Conservation (phyloP, 768 basidiomycete genomes). For the Imleria badia region DNA sequence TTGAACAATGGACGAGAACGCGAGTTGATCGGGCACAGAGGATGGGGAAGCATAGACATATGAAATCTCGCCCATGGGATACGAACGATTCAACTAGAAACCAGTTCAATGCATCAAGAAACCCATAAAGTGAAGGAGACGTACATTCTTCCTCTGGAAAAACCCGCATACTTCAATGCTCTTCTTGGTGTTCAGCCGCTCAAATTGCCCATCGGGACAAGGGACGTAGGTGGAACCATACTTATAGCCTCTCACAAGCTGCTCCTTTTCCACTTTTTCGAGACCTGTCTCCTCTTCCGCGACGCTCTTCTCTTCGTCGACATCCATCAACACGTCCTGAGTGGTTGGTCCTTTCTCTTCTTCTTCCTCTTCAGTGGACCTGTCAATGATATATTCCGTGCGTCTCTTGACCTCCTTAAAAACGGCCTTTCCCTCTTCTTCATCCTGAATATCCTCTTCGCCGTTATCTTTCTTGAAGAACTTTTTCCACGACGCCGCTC, state of each 20-base stretch:
- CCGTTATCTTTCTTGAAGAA: constrained; percentile 34
- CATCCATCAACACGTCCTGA: constrained; percentile 19
- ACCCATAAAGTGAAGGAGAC: constrained; percentile 11
- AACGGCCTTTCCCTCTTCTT: constrained; percentile 29
- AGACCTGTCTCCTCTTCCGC: constrained; percentile 37
- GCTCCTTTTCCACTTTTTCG: constrained; percentile 71
- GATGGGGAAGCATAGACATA: constrained; percentile 79
- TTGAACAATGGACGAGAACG: constrained; percentile 82
- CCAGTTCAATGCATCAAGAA: neutral
- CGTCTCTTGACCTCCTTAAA: constrained; percentile 44
- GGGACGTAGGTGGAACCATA: constrained; percentile 90
- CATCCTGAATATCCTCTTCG: constrained; percentile 26
- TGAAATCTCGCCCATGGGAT: constrained; percentile 79
- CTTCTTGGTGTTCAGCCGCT: constrained; percentile 66
- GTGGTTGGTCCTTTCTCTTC: constrained; percentile 23
- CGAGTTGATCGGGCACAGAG: constrained; percentile 71
- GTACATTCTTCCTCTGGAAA: constrained; percentile 65
- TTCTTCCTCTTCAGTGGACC: constrained; percentile 35
- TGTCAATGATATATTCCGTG: constrained; percentile 60
- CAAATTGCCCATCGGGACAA: constrained; percentile 83
- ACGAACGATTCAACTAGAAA: constrained; percentile 76
- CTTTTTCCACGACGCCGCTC: constrained; percentile 75
- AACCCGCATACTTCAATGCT: constrained; percentile 91
- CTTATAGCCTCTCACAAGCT: constrained; percentile 80
- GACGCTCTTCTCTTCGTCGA: constrained; percentile 34